These are phyloP conservation scores for Saccharomycopsis sp. DNA, from an alignment of 805 yeast genomes.

Conservation along the genomic window DNA sequence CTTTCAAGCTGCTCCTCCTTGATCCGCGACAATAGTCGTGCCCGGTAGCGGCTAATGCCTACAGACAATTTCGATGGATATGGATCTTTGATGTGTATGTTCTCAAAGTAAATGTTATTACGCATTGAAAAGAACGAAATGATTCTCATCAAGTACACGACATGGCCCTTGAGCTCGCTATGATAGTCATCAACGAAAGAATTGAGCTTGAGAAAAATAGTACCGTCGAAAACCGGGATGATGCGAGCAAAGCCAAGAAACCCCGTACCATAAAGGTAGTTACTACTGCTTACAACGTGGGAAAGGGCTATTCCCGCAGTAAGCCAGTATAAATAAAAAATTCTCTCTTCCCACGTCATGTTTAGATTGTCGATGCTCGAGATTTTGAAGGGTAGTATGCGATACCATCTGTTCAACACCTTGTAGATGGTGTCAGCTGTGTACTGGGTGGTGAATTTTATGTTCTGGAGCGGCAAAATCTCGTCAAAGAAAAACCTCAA, in stretches of 20 bases:
- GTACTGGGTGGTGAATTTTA: constrained; percentile 3
- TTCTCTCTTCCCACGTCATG: constrained; percentile 4
- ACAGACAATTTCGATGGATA: constrained; percentile 9
- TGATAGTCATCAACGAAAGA: neutral
- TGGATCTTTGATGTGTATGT: constrained; percentile 15
- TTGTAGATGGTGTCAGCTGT: constrained; percentile 14
- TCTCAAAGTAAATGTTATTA: constrained; percentile 12
- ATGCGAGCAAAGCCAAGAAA: constrained; percentile 13
- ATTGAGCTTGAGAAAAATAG: constrained; percentile 7
- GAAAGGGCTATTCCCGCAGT: constrained; percentile 5
- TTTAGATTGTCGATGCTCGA: neutral
- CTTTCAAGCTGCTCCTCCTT: constrained; percentile 7
- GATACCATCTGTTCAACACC: constrained; percentile 13
- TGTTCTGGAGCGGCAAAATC: constrained; percentile 9
- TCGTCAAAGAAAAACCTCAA: constrained; percentile 4
- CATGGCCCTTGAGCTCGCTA: constrained; percentile 9
- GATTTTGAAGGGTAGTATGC: constrained; percentile 4
- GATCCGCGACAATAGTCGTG: constrained; percentile 6
- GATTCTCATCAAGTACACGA: constrained; percentile 5
- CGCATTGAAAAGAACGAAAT: constrained; percentile 12
- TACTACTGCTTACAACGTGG: constrained; percentile 4
- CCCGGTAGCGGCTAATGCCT: constrained; percentile 9
- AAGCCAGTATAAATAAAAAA: constrained; percentile 12
- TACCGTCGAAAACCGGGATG: neutral
- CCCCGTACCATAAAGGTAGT: constrained; percentile 13